Evolutionary conservation across 768 basidiomycete genomes (phyloP), one percentile per base, ranked within the genome.

Genomic region (Tylopilus intermedius): DNA sequence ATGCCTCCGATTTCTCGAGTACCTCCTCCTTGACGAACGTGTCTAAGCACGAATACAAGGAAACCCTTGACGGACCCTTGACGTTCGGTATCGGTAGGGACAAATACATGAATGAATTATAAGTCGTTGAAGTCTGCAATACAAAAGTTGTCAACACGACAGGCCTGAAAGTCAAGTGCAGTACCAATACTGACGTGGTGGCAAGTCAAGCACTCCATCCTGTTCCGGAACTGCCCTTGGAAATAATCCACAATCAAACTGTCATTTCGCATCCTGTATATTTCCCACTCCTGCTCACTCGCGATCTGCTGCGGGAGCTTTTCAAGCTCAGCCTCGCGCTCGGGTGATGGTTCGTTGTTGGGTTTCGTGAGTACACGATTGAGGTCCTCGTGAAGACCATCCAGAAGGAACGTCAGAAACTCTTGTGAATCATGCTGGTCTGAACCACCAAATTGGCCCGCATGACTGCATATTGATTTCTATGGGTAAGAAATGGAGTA

Each of bases 381-480:
- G 47, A 94, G 76, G 65, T 92, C 90, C 63, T 94, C 92, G 62
- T 94, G 90, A 26, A 93, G 81, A 14, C 89, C 90, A 63, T 98
- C 96, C 50, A 99, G 77, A 26, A 99, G 77, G 75, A 95, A 94
- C 22, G 84, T 89, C 38, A 99, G 76, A 69, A 98, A 96, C 71
- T 99, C 95, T 69, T 98, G 96, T 21, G 94, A 94, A 70, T 99
- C 95, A 62, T 99, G 95, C 67, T 99, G 95, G 59, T 94, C 86
- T 14, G 83, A 79, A 2, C 90, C 91, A 32, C 81, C 79, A 68
- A 95, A 96, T 66, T 90, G 88, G 8, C 76, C 70, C 1, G 81
- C 82, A 58, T 77, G 79, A 45, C 55, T 76, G 71, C 72, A 88
- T 65, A 77, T 81, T 51, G 75, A 78, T 70, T 76, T 79, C 83